Evolutionary conservation across 2,329 filamentous ascomycete genomes (phyloP).

Genomic region (Stemphylium beticola): DNA sequence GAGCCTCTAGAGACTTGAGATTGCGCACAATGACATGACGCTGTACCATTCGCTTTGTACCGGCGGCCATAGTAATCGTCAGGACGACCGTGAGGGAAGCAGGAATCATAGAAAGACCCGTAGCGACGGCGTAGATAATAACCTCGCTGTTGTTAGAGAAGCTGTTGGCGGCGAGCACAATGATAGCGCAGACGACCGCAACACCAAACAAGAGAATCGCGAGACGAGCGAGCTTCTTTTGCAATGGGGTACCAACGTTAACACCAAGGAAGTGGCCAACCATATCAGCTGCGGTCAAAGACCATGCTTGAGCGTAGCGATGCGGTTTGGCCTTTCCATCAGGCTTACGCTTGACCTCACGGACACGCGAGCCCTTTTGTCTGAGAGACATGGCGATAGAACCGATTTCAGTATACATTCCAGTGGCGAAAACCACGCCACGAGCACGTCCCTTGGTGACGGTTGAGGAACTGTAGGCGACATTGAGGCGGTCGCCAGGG

Average conservation of each 20-base stretch:
- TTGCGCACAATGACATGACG: conserved; percentile 46
- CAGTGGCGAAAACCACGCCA: conserved; percentile 71
- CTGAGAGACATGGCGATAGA: conserved; percentile 63
- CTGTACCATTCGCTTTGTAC: conserved; percentile 47
- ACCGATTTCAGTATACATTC: conserved; percentile 76
- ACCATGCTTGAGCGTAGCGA: conserved; percentile 57
- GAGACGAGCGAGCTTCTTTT: conserved; percentile 46
- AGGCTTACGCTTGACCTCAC: conserved; percentile 49
- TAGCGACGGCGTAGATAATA: conserved; percentile 50
- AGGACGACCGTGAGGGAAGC: conserved; percentile 47
- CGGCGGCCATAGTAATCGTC: conserved; percentile 50
- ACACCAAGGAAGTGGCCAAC: conserved; percentile 50
- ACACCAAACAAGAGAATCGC: conserved; percentile 46
- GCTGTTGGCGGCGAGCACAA: conserved; percentile 49
- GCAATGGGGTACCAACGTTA: conserved; percentile 48
- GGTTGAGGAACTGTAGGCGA: conserved; percentile 69
- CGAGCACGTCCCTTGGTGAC: conserved; percentile 73
- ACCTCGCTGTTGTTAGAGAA: conserved; percentile 45
- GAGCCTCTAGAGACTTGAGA: conserved; percentile 44
- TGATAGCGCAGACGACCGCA: conserved; percentile 48
- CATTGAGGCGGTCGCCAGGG: conserved; percentile 71
- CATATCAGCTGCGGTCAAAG: conserved; percentile 55
- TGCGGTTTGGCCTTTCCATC: conserved; percentile 45
- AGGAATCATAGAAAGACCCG: conserved; percentile 48
- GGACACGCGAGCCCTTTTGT: conserved; percentile 5